Evolutionary conservation across 2,329 filamentous ascomycete species (phyloP).

Genomic region (Remersonia thermophila): DNA sequence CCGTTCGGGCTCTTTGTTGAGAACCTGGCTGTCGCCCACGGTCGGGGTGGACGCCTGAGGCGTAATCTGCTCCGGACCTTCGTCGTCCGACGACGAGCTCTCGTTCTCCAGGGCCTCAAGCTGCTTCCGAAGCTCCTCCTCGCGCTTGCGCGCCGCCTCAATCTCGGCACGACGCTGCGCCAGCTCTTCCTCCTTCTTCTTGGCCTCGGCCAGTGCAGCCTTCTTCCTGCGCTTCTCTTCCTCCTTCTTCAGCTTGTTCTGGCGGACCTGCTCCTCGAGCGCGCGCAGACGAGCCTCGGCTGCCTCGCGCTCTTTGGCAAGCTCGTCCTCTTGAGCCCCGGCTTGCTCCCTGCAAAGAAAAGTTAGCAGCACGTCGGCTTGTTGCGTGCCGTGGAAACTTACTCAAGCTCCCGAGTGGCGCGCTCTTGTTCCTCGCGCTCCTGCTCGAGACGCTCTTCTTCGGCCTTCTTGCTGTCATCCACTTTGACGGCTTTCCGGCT

Average conservation of each 20-base stretch:
- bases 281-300: constrained; percentile 74
- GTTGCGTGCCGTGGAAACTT: constrained; percentile 33
- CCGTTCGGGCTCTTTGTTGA: constrained; percentile 42
- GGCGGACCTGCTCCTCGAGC: constrained; percentile 84
- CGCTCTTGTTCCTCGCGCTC: constrained; percentile 67
- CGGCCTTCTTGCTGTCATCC: constrained; percentile 40
- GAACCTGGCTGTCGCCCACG: constrained; percentile 36
- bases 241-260: constrained; percentile 89
- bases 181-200: constrained; percentile 76
- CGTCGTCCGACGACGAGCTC: constrained; percentile 70
- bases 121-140: constrained; percentile 79
- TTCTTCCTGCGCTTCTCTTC: constrained; percentile 92
- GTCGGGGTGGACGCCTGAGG: constrained; percentile 49
- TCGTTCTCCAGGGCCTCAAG: constrained; percentile 64
- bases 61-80: constrained; percentile 59
- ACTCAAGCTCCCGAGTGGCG: constrained; percentile 70
- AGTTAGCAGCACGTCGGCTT: constrained; percentile 16
- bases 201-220: constrained; percentile 72
- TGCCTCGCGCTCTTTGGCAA: constrained; percentile 67
- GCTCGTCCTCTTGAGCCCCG: constrained; percentile 63
- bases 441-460: constrained; percentile 46
- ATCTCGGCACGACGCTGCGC: constrained; percentile 82
- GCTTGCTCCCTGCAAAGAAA: constrained; percentile 53
- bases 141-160: constrained; percentile 78
- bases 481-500: constrained; percentile 57